Conservation (phyloP, 2,329 filamentous ascomycete species). For the Pseudopithomyces maydicus region DNA sequence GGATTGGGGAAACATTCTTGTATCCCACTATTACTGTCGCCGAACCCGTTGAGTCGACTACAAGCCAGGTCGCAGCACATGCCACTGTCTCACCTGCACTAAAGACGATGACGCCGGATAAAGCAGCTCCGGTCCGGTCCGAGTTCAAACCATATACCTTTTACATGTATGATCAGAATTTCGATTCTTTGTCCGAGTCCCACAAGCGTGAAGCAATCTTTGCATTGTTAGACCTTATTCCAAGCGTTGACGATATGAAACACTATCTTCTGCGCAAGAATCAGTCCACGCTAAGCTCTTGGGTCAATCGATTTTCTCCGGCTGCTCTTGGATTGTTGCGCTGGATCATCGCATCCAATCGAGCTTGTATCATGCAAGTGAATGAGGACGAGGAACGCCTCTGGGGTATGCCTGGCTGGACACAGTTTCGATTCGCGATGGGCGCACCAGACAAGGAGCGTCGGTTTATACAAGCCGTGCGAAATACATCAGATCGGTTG, state of each 20-base stretch:
- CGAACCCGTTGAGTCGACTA: slow-evolving; percentile 25
- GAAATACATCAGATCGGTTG: slow-evolving; percentile 48
- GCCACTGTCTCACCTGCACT: not conserved
- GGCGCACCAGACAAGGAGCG: slow-evolving; percentile 89
- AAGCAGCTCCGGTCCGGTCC: not conserved
- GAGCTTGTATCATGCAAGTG: slow-evolving; percentile 83
- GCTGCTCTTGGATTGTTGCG: slow-evolving; percentile 72
- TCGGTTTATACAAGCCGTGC: slow-evolving; percentile 70
- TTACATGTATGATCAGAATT: slow-evolving; percentile 59
- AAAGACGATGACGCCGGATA: not conserved
- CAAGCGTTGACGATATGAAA: slow-evolving; percentile 64
- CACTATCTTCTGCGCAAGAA: slow-evolving; percentile 52
- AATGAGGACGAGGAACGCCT: slow-evolving; percentile 62
- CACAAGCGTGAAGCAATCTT: slow-evolving; percentile 59
- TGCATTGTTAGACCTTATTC: slow-evolving; percentile 62
- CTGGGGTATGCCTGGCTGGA: slow-evolving; percentile 67
- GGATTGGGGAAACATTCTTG: slow-evolving; percentile 52
- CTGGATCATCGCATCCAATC: slow-evolving; percentile 90
- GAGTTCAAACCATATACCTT: slow-evolving; percentile 43
- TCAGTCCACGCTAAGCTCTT: slow-evolving; percentile 49
- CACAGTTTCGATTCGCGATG: slow-evolving; percentile 87
- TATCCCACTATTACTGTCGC: slow-evolving; percentile 50
- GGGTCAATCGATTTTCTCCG: slow-evolving; percentile 66
- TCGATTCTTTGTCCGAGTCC: slow-evolving; percentile 57
- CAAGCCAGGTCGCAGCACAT: not conserved